Conservation (phyloP, 805 yeast genomes). For the Kodamaea jinghongensis region DNA sequence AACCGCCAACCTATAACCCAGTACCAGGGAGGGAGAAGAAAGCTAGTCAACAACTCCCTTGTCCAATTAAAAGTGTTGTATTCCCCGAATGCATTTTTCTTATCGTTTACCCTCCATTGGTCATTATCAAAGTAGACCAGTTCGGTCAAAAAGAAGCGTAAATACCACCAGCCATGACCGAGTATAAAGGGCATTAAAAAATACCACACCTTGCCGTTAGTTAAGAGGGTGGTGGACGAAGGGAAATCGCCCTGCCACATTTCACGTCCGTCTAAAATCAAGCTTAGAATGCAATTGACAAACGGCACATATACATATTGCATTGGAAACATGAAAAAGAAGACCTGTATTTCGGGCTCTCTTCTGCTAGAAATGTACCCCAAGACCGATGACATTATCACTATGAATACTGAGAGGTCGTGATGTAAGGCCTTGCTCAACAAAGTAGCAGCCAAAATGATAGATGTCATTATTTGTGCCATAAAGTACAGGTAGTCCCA, state of each 20-base stretch:
- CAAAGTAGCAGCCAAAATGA: too few relatives aligned
- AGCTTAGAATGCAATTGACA: not conserved
- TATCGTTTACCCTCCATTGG: constrained; percentile 7
- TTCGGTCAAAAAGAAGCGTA: constrained; percentile 17
- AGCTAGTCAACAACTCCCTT: constrained; percentile 9
- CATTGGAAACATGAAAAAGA: too few relatives aligned
- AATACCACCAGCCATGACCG: constrained; percentile 37
- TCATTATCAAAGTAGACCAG: constrained; percentile 16
- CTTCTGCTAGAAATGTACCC: too few relatives aligned
- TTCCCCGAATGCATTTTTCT: constrained; percentile 11
- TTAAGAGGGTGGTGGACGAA: too few relatives aligned
- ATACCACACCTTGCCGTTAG: too few relatives aligned
- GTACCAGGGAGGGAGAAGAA: constrained; percentile 36
- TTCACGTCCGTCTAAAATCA: constrained; percentile 14
- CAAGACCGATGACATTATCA: too few relatives aligned
- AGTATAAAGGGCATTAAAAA: constrained; percentile 12
- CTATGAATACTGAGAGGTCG: too few relatives aligned
- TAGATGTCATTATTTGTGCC: constrained; percentile 15
- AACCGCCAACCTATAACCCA: constrained; percentile 16
- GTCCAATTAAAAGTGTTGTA: constrained; percentile 7
- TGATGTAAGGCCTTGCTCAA: too few relatives aligned
- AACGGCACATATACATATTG: too few relatives aligned
- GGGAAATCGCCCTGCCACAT: too few relatives aligned
- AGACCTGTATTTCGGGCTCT: too few relatives aligned
- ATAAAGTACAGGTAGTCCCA: constrained; percentile 31